These are phyloP conservation scores for Ocimum tenuiflorum DNA, from an alignment of 257 asterid species.

Conservation along the genomic window DNA sequence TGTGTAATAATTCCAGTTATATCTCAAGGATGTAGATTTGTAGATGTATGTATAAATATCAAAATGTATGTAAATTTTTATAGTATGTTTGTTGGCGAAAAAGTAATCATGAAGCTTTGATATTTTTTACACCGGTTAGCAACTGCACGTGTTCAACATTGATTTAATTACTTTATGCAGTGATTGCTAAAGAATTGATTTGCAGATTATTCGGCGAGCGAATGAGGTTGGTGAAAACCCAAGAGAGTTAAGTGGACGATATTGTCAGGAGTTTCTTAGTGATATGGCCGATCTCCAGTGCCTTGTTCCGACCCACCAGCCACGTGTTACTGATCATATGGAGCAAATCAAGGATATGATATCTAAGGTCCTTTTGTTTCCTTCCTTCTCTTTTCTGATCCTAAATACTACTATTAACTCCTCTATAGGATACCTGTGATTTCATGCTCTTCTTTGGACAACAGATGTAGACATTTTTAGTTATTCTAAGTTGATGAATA, in stretches of 20 bases:
- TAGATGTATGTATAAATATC: not conserved
- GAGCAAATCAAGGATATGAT: conserved; percentile 75
- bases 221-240: conserved; percentile 59
- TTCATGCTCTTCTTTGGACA: not conserved
- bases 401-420: not conserved
- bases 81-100: not conserved
- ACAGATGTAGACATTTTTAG: not conserved
- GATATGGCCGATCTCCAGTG: conserved; percentile 89
- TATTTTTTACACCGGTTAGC: not conserved
- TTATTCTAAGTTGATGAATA: not conserved
- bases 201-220: conserved; percentile 73
- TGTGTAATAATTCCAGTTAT: not conserved
- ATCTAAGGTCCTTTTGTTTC: conserved; percentile 40
- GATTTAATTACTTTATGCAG: not conserved
- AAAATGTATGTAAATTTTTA: not conserved
- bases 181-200: conserved; percentile 8
- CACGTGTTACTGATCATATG: conserved; percentile 51
- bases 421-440: not conserved
- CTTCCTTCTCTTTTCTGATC: conserved; percentile 5
- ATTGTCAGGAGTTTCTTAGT: conserved; percentile 64
- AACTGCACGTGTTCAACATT: not conserved
- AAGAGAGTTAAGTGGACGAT: conserved; percentile 55
- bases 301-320: conserved; percentile 71
- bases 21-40: not conserved
- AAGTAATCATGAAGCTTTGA: not conserved